Conservation (phyloP, 169 alveolate genomes). For the Besnoitia besnoiti region DNA sequence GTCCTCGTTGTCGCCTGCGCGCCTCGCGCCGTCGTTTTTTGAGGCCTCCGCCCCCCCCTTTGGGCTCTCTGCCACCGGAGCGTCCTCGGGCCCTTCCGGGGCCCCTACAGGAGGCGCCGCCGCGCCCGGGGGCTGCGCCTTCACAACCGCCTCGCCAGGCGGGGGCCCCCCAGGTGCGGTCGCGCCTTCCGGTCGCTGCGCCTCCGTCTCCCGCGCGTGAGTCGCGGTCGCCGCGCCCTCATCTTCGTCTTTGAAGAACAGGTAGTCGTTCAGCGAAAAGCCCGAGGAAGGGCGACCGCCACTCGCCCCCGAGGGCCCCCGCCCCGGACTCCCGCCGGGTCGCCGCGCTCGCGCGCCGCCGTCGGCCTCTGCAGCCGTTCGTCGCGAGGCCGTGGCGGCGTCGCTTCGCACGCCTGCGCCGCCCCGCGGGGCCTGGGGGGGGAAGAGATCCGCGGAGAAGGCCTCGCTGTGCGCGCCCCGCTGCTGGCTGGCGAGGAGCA, state of each 20-base stretch:
- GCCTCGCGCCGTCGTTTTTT: too few relatives aligned
- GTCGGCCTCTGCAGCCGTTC: too few relatives aligned
- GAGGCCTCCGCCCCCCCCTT: background rate
- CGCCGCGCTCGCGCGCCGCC: too few relatives aligned
- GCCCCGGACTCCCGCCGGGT: too few relatives aligned
- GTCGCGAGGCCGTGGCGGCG: too few relatives aligned
- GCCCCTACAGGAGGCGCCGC: too few relatives aligned
- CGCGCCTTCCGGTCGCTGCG: background rate
- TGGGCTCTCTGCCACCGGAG: background rate
- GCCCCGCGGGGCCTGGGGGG: too few relatives aligned
- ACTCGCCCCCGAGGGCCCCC: background rate
- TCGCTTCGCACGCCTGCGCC: background rate
- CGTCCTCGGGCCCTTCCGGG: too few relatives aligned
- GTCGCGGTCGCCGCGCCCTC: background rate
- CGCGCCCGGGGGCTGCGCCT: too few relatives aligned
- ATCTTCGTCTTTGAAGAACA: background rate
- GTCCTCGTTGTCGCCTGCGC: background rate
- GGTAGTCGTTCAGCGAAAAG: slow-evolving; percentile 19
- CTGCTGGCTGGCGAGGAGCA: background rate
- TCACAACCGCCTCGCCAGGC: background rate
- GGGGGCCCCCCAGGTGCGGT: background rate
- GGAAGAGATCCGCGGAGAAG: too few relatives aligned
- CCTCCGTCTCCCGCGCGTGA: too few relatives aligned
- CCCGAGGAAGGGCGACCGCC: background rate
- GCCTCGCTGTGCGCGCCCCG: background rate